Base-by-base conservation (phyloP, 2,329 filamentous ascomycete species). In the Rhynchosporium graminicola region DNA sequence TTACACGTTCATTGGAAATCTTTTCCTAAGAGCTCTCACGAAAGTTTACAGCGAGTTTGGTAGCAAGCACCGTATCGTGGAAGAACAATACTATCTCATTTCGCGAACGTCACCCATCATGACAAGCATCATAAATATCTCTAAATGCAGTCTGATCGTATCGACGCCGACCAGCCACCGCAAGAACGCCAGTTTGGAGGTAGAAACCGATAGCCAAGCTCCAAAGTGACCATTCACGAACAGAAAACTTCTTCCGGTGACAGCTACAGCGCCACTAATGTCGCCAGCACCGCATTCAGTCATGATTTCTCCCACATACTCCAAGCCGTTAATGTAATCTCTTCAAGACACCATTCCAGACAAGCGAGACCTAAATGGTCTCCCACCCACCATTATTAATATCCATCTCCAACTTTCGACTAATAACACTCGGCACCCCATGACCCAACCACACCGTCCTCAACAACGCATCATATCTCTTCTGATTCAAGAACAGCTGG, bases 381-480 rank as follows among this genome's bases (percentile, higher is more conserved):
- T 99, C 95, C 95, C 95, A 99, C 0, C 95, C 95, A 0, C 95
- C 95, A 71, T 92, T 97, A 74, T 99, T 99, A 50, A 97, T 92
- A 75, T 99, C 95, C 13, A 91, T 89, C 79, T 99, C 95, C 68
- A 99, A 77, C 76, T 92, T 94, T 68, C 95, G 83, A 67, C 90
- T 91, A 74, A 99, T 97, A 52, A 92, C 87, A 68, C 90, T 96
- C 42, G 93, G 93, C 33, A 99, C 86, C 4, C 90, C 88, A 71
- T 97, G 92, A 56, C 87, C 85, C 63, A 98, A 80, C 88, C 96
- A 97, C 48, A 93, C 87, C 69, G 88, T 91, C 57, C 95, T 83
- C 62, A 97, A 82, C 76, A 97, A 83, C 42, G 88, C 87, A 76
- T 99, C 95, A 76, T 98, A 99, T 68, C 95, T 83, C 77, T 90